These are phyloP conservation scores for Colletotrichum kahawae DNA, from an alignment of 2,329 filamentous ascomycete genomes.

Conservation along the genomic window DNA sequence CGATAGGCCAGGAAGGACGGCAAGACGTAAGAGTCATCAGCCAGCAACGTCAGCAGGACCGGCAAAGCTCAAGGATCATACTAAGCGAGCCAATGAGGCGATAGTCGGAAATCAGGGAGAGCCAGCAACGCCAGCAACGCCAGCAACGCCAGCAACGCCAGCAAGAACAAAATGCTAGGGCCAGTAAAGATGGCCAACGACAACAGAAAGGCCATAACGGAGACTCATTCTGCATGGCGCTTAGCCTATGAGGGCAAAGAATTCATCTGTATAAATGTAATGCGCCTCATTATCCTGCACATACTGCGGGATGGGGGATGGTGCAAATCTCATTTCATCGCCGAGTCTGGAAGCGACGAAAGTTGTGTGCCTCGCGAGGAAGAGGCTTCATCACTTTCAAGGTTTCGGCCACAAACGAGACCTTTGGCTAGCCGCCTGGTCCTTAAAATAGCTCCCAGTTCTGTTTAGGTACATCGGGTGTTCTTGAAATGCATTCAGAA, in stretches of 20 bases:
- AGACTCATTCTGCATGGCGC: not conserved
- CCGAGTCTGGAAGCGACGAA: not conserved
- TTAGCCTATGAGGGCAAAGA: not conserved
- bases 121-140: not conserved
- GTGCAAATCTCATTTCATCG: not conserved
- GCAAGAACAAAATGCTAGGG: not conserved
- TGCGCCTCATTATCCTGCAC: not conserved
- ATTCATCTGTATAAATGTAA: not conserved
- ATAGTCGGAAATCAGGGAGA: not conserved
- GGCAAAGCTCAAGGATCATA: not conserved
- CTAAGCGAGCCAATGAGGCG: not conserved
- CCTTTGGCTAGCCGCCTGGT: not conserved
- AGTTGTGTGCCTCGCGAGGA: not conserved
- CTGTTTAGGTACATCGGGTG: too few species aligned
- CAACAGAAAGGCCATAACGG: not conserved
- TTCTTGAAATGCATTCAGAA: too few species aligned
- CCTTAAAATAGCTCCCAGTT: not conserved
- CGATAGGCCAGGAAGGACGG: not conserved
- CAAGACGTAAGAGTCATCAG: not conserved
- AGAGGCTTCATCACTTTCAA: not conserved
- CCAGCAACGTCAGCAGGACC: not conserved
- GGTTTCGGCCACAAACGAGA: not conserved
- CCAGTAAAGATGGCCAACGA: not conserved
- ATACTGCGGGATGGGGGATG: not conserved
- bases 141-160: not conserved